Conservation (phyloP, 2,329 filamentous ascomycete species). For the Calonectria hawksworthii region DNA sequence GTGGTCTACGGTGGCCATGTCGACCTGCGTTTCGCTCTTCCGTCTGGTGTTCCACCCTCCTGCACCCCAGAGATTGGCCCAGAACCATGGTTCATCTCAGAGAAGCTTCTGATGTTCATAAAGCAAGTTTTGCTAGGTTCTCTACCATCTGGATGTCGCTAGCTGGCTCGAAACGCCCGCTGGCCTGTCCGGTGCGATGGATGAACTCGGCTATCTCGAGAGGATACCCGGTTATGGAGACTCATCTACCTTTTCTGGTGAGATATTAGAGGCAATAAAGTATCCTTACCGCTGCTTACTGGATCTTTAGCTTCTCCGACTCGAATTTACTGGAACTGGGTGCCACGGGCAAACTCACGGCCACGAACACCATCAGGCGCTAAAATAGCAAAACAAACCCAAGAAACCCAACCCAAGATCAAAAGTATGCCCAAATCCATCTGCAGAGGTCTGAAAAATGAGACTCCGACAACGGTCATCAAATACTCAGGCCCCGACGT, state of each 20-base stretch:
- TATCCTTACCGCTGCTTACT: neutral
- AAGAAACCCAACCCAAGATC: too few species aligned
- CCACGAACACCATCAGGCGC: neutral
- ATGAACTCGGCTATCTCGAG: neutral
- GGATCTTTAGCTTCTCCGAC: neutral
- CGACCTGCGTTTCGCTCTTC: neutral
- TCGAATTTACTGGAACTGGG: neutral
- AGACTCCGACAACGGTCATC: too few species aligned
- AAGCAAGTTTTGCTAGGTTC: neutral
- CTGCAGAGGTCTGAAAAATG: neutral
- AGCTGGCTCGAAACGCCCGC: too few species aligned
- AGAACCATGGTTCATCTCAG: neutral
- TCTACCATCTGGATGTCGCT: neutral
- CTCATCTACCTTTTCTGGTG: too few species aligned
- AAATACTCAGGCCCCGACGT: neutral
- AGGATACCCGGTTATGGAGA: neutral
- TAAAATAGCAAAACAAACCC: neutral
- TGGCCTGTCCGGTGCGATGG: neutral
- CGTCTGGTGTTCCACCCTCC: neutral
- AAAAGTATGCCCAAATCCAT: neutral
- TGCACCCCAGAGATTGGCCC: neutral
- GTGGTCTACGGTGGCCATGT: too few species aligned
- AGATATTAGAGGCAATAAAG: too few species aligned
- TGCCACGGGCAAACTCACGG: neutral
- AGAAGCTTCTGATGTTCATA: neutral